Percentiles rank a stretch among this genome's conserved stretches.
Conservation (phyloP, 306 rosid genomes). For the Ceratonia siliqua region DNA sequence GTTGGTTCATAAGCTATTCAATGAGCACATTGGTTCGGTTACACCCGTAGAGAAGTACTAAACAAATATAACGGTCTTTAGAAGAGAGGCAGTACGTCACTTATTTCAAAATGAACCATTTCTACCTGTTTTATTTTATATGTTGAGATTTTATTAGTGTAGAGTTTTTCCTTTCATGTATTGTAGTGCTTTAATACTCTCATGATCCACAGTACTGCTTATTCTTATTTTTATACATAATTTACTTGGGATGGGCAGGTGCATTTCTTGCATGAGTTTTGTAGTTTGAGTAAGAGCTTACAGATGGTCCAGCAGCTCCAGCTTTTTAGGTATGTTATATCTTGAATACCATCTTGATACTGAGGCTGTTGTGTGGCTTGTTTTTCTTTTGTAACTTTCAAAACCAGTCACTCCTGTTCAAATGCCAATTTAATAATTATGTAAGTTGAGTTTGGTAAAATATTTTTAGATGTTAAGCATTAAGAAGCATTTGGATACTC, state of each 20-base stretch:
- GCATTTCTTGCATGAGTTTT: conserved; percentile 86
- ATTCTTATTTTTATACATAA: neutral
- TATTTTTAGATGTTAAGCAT: neutral
- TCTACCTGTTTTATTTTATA: neutral
- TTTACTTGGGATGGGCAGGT: conserved; percentile 54
- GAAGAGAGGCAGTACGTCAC: neutral
- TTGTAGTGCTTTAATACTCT: conserved; percentile 16
- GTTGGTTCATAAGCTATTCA: neutral
- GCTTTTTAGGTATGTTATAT: conserved; percentile 66
- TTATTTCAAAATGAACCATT: conserved; percentile 8
- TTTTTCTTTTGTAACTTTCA: neutral
- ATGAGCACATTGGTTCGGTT: neutral
- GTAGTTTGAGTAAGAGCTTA: conserved; percentile 90
- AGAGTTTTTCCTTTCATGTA: conserved; percentile 25
- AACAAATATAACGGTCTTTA: neutral
- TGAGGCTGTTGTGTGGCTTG: conserved; percentile 5
- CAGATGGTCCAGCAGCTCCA: conserved; percentile 96
- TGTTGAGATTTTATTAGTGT: conserved; percentile 1
- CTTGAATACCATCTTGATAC: conserved; percentile 15
- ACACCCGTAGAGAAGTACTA: neutral
- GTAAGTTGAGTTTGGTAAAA: neutral
- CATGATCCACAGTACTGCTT: neutral
- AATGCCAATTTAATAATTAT: neutral
- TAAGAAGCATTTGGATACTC: neutral
- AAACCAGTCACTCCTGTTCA: neutral